Conservation (phyloP, 371 early-diverging fungal genomes). For the Apophysomyces trapeziformis region DNA sequence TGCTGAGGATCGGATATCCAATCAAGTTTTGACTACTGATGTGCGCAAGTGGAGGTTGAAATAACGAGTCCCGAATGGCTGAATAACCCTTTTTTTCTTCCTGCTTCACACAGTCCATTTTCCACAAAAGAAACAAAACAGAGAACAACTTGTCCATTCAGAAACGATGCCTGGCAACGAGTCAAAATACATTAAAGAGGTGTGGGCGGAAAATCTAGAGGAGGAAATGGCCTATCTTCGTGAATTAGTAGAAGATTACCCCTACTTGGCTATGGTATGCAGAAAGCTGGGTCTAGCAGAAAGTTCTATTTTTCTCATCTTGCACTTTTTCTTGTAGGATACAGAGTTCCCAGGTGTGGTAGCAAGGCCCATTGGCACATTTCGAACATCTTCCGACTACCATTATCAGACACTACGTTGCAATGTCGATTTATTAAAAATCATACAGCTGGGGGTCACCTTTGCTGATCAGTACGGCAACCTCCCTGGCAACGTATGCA, state of each 20-base stretch:
- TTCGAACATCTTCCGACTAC: conserved; percentile 94
- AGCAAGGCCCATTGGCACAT: conserved; percentile 97
- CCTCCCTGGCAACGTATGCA: conserved; percentile 87
- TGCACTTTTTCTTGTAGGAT: conserved; percentile 65
- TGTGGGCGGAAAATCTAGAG: conserved; percentile 98
- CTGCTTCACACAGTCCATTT: too few relatives aligned
- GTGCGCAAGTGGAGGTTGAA: too few relatives aligned
- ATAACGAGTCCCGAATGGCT: too few relatives aligned
- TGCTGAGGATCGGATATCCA: too few relatives aligned
- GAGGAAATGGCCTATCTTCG: conserved; percentile 94
- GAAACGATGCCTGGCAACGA: conserved; percentile 48
- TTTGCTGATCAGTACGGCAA: conserved; percentile 95
- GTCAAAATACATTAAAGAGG: conserved; percentile 80
- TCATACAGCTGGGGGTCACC: conserved; percentile 99
- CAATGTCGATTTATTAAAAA: conserved; percentile 98
- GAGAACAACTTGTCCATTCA: neutral
- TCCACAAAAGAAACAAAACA: neutral
- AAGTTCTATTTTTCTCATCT: neutral
- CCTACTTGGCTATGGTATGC: conserved; percentile 95
- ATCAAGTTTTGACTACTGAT: too few relatives aligned
- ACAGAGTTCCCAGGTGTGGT: conserved; percentile 99
- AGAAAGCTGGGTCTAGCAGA: neutral
- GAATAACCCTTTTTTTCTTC: too few relatives aligned
- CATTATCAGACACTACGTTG: conserved; percentile 98
- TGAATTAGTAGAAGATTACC: conserved; percentile 90